Evolutionary conservation across 495 filamentous ascomycete species (phyloP), one percentile per base, ranked within the genome.

Genomic region (Chaetomium fimeti): DNA sequence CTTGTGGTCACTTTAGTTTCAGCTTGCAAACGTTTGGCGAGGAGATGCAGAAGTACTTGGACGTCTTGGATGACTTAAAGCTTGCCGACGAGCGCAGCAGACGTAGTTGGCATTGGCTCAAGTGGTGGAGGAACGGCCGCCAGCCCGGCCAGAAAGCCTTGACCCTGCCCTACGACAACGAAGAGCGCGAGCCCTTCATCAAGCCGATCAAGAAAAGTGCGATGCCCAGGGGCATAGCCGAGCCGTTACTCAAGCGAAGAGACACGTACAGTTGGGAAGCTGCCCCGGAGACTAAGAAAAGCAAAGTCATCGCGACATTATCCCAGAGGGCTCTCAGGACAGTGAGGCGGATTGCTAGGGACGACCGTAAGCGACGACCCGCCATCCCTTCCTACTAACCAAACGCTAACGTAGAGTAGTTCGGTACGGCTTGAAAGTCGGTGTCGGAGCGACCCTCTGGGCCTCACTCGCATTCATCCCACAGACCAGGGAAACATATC

Each of bases 1-100:
- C 91, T 51, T 98, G 94, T 70, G 93, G 93, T 3, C 91, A 98
- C 71, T 98, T 97, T 72, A 91, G 88, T 71, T 96, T 92, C 69
- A 92, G 90, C 22, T 79, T 98, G 28, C 82, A 92, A 61, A 88
- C 91, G 66, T 91, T 98, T 74, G 92, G 92, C 0, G 89, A 96
- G 71, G 91, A 97, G 71, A 88, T 96, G 81, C 84, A 90, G 61
- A 84, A 81, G 13, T 90, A 93, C 65, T 75, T 98, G n/a, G 81
- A 89, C 47, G 87, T 95, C 22, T 71, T 98, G 22, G 91, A 96
- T 66, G 89, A 96, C 56, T 73, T 98, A 63, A 91, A 93, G 68
- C 79, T 84, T 55, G 84, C 84, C 47, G 79, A 82, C 38, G 82
- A 90, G 60, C 71, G 78, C 28, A 84, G 86, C 52, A 79, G 77